phyloP scores from a whole-genome alignment of 2,329 filamentous ascomycete genomes.

The Calonectria fujianensis region DNA sequence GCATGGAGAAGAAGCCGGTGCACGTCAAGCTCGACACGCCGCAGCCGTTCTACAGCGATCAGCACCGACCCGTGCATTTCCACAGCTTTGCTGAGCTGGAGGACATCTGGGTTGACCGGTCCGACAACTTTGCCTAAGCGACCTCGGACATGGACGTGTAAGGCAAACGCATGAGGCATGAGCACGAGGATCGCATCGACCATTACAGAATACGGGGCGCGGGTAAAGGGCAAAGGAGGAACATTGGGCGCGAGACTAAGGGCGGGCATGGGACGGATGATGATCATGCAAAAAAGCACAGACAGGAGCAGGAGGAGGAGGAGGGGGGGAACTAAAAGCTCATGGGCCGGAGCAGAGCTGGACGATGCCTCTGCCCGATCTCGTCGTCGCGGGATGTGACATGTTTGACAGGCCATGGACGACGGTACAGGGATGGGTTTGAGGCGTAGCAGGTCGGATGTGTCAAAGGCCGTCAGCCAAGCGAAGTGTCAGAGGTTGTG shows the following conservation, averaged over 20 bases:
- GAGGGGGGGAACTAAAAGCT: conserved; percentile 8
- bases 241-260: conserved; percentile 35
- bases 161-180: conserved; percentile 33
- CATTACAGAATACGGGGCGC: conserved; percentile 23
- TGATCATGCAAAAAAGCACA: conserved; percentile 43
- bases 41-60: conserved; percentile 90
- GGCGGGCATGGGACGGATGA: conserved; percentile 39
- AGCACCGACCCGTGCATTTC: conserved; percentile 96
- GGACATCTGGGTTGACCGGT: conserved; percentile 95
- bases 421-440: conserved; percentile 31
- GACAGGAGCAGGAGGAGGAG: conserved; percentile 42
- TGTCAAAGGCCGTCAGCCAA: conserved; percentile 22
- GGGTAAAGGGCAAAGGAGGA: conserved; percentile 26
- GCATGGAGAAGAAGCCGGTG: conserved; percentile 91
- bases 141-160: conserved; percentile 13
- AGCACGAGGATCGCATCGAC: conserved; percentile 30
- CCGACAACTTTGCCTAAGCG: conserved; percentile 91
- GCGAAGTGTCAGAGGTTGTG: conserved; percentile 38
- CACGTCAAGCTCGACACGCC: conserved; percentile 97
- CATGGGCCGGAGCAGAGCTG: conserved; percentile 40
- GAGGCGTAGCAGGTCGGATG: conserved; percentile 36
- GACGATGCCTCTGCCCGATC: conserved; percentile 41
- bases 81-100: conserved; percentile 98
- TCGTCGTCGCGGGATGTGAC: conserved; percentile 38
- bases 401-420: conserved; percentile 30